phyloP scores from a whole-genome alignment of 495 filamentous ascomycete genomes.

The Podospora pseudopauciseta region DNA sequence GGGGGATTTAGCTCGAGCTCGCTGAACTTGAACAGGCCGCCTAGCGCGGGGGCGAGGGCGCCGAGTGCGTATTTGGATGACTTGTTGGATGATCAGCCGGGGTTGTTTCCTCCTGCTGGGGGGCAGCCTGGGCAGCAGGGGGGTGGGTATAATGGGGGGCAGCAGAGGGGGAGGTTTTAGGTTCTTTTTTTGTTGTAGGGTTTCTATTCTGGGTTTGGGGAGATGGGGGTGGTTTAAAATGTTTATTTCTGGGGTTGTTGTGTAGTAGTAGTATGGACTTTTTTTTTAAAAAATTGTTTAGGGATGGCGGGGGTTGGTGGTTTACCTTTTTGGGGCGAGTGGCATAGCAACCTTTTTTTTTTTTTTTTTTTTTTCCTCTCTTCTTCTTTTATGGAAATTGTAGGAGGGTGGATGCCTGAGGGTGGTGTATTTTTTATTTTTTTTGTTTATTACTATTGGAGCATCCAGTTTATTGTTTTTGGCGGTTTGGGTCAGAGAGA shows the following conservation, averaged over 20 bases:
- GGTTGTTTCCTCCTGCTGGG: conserved; percentile 33
- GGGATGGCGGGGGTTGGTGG: not conserved
- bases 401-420: not conserved
- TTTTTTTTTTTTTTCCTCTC: not conserved
- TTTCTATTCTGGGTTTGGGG: not conserved
- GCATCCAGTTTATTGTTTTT: not conserved
- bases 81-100: conserved; percentile 64
- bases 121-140: conserved; percentile 1
- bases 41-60: conserved; percentile 59
- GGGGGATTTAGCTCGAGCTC: conserved; percentile 61
- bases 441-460: not conserved
- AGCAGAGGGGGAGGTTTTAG: conserved; percentile 18
- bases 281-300: not conserved
- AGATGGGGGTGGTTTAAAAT: not conserved
- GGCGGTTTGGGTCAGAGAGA: not conserved
- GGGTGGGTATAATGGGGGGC: conserved; percentile 5
- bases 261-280: not conserved
- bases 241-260: not conserved
- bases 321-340: not conserved
- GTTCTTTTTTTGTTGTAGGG: not conserved
- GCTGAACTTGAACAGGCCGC: conserved; percentile 63
- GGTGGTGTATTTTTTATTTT: not conserved
- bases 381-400: not conserved
- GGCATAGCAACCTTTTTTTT: not conserved
- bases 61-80: conserved; percentile 94